Conservation (phyloP, 768 basidiomycete species). For the Floccularia luteovirens region DNA sequence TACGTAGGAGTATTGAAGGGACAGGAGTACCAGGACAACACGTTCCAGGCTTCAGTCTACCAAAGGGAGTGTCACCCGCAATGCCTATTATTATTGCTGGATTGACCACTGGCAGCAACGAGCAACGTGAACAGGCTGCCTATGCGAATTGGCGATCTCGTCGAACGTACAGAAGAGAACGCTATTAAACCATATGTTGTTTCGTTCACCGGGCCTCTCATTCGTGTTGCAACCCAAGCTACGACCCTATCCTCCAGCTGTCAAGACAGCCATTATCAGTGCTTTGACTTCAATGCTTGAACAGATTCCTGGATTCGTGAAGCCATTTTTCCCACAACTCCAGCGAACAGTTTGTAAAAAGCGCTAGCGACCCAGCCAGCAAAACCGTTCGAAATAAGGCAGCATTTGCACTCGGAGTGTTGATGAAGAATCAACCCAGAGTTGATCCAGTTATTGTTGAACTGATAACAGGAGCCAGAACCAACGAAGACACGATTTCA, state of each 20-base stretch:
- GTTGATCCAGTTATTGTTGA: slow-evolving; percentile 95
- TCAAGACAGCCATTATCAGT: slow-evolving; percentile 86
- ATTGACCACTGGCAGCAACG: slow-evolving; percentile 90
- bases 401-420: slow-evolving; percentile 74
- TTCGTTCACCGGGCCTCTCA: slow-evolving; percentile 91
- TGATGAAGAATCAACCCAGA: slow-evolving; percentile 87
- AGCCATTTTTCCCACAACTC: slow-evolving; percentile 97
- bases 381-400: slow-evolving; percentile 75
- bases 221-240: slow-evolving; percentile 88
- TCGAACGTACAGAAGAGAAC: slow-evolving; percentile 70
- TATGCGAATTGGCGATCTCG: slow-evolving; percentile 95
- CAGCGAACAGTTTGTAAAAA: slow-evolving; percentile 96
- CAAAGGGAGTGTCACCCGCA: slow-evolving; percentile 76
- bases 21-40: slow-evolving; percentile 68
- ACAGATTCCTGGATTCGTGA: slow-evolving; percentile 82
- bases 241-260: slow-evolving; percentile 85
- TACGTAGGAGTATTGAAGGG: slow-evolving; percentile 82
- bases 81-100: slow-evolving; percentile 90
- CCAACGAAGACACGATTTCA: slow-evolving; percentile 62
- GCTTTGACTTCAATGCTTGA: slow-evolving; percentile 83
- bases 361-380: slow-evolving; percentile 74
- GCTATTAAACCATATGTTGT: slow-evolving; percentile 96
- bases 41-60: slow-evolving; percentile 82
- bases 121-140: slow-evolving; percentile 91
- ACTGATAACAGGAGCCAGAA: slow-evolving; percentile 52